Conservation (phyloP, 805 yeast species). For the Kodamaea nitidulidarum region DNA sequence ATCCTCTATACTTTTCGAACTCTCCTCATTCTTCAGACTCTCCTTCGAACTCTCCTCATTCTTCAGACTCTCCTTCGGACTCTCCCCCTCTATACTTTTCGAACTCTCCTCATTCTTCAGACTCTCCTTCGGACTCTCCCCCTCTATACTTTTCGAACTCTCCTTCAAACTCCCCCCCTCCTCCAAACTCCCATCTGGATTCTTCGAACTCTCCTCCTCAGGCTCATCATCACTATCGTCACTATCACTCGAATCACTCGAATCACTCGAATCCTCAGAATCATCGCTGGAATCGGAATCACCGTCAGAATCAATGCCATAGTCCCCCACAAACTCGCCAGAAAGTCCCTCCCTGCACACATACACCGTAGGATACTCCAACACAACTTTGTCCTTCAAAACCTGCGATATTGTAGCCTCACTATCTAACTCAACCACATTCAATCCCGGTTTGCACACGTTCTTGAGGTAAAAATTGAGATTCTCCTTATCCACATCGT, state of each 20-base stretch:
- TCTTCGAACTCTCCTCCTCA: constrained; percentile 9
- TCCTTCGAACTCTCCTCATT: too few relatives aligned
- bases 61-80: too few relatives aligned
- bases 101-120: too few relatives aligned
- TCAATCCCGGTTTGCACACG: constrained; percentile 21
- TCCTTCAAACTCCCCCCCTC: constrained; percentile 1
- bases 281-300: too few relatives aligned
- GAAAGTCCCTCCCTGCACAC: constrained; percentile 21
- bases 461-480: constrained; percentile 32
- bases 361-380: constrained; percentile 74
- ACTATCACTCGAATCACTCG: background rate
- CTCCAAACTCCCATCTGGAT: background rate
- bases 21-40: too few relatives aligned
- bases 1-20: too few relatives aligned
- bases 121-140: background rate
- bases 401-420: constrained; percentile 42
- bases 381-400: constrained; percentile 54
- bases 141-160: background rate
- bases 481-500: constrained; percentile 23
- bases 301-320: background rate
- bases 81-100: background rate
- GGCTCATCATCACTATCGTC: constrained; percentile 7
- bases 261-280: too few relatives aligned
- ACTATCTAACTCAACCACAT: constrained; percentile 36
- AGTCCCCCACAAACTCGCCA: background rate